Evolutionary conservation across 1,284 basidiomycete genomes (phyloP).

Genomic region (Moniliophthora roreri): DNA sequence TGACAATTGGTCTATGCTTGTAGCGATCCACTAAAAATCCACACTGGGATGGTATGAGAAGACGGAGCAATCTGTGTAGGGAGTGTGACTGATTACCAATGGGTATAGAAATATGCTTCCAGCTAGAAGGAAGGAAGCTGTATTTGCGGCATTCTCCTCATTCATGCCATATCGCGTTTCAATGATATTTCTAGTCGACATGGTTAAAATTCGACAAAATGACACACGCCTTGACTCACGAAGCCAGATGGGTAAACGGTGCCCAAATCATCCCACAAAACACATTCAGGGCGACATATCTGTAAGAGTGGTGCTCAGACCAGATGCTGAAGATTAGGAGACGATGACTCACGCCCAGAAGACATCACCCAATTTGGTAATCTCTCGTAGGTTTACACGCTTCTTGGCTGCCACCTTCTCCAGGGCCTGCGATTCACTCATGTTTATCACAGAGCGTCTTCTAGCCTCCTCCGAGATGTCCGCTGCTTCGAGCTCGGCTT

Average conservation of each 20-base stretch:
- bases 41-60: constrained; percentile 37
- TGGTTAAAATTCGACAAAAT: too few species aligned
- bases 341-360: constrained; percentile 69
- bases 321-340: background rate
- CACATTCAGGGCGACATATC: constrained; percentile 70
- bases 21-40: constrained; percentile 62
- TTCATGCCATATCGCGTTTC: constrained; percentile 63
- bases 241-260: constrained; percentile 75
- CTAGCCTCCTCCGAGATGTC: constrained; percentile 56
- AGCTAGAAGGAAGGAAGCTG: constrained; percentile 73
- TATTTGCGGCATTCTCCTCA: constrained; percentile 60
- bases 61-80: constrained; percentile 1
- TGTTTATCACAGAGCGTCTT: constrained; percentile 38
- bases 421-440: constrained; percentile 62
- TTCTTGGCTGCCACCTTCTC: constrained; percentile 65
- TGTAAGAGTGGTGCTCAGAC: constrained; percentile 28
- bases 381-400: constrained; percentile 56
- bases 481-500: constrained; percentile 62
- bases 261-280: constrained; percentile 79
- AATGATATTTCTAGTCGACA: constrained; percentile 63
- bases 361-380: constrained; percentile 70
- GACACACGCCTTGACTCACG: too few species aligned
- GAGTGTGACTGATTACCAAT: too few species aligned
- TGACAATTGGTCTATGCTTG: constrained; percentile 55
- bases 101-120: constrained; percentile 78